Conservation (phyloP, 306 rosid species). For the Quercus engelmannii region DNA sequence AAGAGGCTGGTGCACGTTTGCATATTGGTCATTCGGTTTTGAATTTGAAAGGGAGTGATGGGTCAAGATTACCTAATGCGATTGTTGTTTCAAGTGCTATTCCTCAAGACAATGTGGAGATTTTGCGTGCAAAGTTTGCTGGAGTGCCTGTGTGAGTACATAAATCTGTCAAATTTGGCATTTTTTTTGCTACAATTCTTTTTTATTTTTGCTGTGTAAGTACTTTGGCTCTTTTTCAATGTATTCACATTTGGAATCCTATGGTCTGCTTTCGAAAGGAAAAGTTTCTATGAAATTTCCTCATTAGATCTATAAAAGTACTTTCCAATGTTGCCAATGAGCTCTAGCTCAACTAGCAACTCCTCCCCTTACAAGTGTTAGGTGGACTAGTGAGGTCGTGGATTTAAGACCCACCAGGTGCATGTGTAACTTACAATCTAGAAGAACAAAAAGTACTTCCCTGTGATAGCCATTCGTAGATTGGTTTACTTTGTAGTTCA, state of each 20-base stretch:
- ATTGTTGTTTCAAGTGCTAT: constrained; percentile 28
- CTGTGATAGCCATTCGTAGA: too few relatives aligned
- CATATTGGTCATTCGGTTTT: constrained; percentile 23
- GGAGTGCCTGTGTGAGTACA: constrained; percentile 31
- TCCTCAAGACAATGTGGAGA: constrained; percentile 26
- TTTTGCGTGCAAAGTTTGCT: constrained; percentile 17
- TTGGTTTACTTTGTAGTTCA: too few relatives aligned
- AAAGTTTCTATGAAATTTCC: neutral
- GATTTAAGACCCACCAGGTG: too few relatives aligned
- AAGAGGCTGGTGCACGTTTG: constrained; percentile 22
- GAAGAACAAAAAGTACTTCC: too few relatives aligned
- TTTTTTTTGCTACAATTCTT: neutral
- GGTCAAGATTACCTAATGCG: constrained; percentile 17
- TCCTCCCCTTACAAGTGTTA: too few relatives aligned
- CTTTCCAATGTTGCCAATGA: too few relatives aligned
- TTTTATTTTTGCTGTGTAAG: neutral
- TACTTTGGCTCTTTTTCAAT: neutral
- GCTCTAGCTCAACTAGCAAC: too few relatives aligned
- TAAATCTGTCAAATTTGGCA: neutral
- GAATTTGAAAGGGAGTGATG: neutral
- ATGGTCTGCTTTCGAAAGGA: neutral
- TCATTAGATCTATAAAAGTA: too few relatives aligned
- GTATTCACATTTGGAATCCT: neutral
- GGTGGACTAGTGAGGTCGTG: too few relatives aligned
- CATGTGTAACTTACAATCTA: too few relatives aligned